A percentile compares a stretch with the other conserved stretches of the same genome.
Conservation (phyloP, 2,329 filamentous ascomycete genomes). For the Sporothrix dimorphospora region DNA sequence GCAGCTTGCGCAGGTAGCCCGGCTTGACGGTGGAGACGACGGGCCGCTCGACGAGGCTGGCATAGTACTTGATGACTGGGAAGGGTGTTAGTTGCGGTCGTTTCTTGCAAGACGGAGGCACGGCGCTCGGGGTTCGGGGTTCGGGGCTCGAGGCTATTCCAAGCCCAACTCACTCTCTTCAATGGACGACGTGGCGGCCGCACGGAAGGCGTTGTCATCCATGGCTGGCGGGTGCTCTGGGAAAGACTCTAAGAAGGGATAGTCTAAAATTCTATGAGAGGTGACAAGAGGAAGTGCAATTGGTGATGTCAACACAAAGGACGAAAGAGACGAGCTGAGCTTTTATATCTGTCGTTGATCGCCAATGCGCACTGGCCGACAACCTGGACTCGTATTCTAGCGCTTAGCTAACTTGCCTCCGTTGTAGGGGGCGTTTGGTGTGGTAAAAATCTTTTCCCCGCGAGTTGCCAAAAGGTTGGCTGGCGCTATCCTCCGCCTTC, state of each 20-base stretch:
- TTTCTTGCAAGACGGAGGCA: background rate
- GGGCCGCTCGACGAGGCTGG: slow-evolving; percentile 68
- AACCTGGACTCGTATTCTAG: background rate
- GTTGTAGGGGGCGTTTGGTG: background rate
- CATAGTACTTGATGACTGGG: slow-evolving; percentile 81
- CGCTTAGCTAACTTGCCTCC: background rate
- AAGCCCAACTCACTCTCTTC: slow-evolving; percentile 70
- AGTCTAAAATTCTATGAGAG: too few relatives aligned
- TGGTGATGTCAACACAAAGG: slow-evolving; percentile 5
- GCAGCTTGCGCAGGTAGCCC: slow-evolving; percentile 80
- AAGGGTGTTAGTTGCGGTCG: background rate
- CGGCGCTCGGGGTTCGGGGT: background rate
- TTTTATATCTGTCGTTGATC: background rate
- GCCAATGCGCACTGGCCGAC: too few relatives aligned
- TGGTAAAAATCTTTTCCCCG: slow-evolving; percentile 3
- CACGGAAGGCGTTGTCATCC: slow-evolving; percentile 77
- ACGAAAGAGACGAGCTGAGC: background rate
- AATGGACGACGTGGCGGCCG: slow-evolving; percentile 75
- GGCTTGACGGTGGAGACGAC: slow-evolving; percentile 80
- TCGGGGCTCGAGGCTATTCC: background rate
- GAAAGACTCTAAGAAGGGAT: background rate
- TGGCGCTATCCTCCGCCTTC: background rate
- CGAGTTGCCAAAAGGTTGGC: background rate
- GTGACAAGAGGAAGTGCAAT: background rate
- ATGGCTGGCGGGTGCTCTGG: slow-evolving; percentile 57